Base-by-base conservation (phyloP, 495 filamentous ascomycete genomes). In the Penicillium cataractarum region DNA sequence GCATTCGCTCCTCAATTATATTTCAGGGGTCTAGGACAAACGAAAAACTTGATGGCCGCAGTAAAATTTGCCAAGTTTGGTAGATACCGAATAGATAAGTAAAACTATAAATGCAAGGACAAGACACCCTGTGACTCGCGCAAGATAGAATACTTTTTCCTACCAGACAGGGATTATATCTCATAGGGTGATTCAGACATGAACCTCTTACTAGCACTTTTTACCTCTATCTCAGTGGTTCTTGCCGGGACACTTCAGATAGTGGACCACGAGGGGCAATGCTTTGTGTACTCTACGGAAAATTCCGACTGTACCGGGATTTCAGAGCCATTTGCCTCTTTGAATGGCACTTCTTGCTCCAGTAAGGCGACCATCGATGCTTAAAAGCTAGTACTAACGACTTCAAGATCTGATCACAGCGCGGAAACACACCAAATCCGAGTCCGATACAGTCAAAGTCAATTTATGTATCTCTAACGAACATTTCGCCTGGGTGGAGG, bases 251-350 rank as follows among this genome's bases (percentile, higher is more conserved):
- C 26, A 35, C n/a, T 24, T 57, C 22, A 40, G 33, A 9, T 31
- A 15, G 55, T 48, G 13, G 56, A 63, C 27, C 50, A 63, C 48
- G 21, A 63, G 4, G 44, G 59, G n/a, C 31, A 64, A 39, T 22
- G 27, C 8, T 67, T 56, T 9, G 56, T 63, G 22, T 55, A 67
- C 32, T 60, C 60, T n/a, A 57, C 62, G n/a, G 6, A 56, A 29
- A 64, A 33, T 9, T 7, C 12, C 32, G 32, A 33, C 55, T 2
- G 39, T 57, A 12, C 17, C 64, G 37, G 37, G 37, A 40, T 40
- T n/a, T 40, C 37, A 6, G 37, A 40, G 37, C 37, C 37, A n/a
- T n/a, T 40, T n/a, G 37, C 37, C 13, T 0, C 15, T 40, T 17
- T 40, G 4, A n/a, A 40, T 40, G 37, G 37, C 37, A 40, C 37